phyloP scores from a whole-genome alignment of 768 basidiomycete species.

The Leccinum rimulosum region DNA sequence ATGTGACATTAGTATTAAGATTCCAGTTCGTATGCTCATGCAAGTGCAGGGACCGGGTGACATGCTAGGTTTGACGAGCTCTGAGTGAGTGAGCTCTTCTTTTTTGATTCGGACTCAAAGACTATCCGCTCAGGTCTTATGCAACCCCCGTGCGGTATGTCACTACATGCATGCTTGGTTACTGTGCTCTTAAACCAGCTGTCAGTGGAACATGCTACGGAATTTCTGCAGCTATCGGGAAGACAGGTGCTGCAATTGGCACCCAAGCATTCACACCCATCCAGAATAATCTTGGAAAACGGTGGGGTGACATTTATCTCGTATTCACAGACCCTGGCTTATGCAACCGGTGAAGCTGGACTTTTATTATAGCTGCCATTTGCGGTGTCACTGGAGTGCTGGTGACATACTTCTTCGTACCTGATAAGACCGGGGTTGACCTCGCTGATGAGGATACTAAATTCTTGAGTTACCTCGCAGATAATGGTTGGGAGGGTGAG shows the following conservation, averaged over 20 bases:
- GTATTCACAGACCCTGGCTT: not conserved
- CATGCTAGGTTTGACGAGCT: conserved; percentile 64
- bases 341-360: conserved; percentile 43
- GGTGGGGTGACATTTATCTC: conserved; percentile 31
- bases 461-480: conserved; percentile 57
- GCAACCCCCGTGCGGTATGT: conserved; percentile 60
- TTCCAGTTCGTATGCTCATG: conserved; percentile 10
- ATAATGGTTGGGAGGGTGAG: conserved; percentile 64
- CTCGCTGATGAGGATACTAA: conserved; percentile 62
- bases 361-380: conserved; percentile 67
- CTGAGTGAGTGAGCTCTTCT: conserved; percentile 46
- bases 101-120: conserved; percentile 1
- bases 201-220: conserved; percentile 67
- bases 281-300: conserved; percentile 63
- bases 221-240: conserved; percentile 64
- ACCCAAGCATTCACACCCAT: conserved; percentile 72
- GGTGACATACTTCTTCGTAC: conserved; percentile 66
- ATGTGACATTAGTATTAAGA: conserved; percentile 8
- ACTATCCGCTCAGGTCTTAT: conserved; percentile 43
- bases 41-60: conserved; percentile 60
- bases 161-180: not conserved
- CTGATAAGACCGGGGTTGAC: conserved; percentile 66
- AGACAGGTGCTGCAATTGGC: conserved; percentile 70
- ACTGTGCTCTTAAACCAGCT: not conserved
- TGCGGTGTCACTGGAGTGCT: conserved; percentile 62